Percentiles rank a stretch among this genome's conserved stretches.
Conservation (phyloP, 805 yeast genomes). For the Candida piceae region DNA sequence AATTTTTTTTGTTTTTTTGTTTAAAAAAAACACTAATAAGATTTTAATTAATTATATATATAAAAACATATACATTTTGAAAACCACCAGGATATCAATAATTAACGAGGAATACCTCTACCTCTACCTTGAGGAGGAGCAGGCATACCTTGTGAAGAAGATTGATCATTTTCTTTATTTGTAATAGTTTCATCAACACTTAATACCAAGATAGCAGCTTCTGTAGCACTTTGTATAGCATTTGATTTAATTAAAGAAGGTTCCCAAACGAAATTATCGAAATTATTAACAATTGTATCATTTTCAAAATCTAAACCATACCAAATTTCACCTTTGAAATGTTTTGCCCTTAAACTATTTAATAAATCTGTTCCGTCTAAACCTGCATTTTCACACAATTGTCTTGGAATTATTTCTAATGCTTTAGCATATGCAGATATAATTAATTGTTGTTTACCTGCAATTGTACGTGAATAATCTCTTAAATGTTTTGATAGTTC, state of each 20-base stretch:
- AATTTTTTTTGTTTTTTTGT: too few relatives aligned
- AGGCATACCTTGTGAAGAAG: conserved; percentile 21
- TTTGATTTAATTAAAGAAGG: conserved; percentile 91
- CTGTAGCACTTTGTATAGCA: conserved; percentile 94
- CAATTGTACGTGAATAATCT: conserved; percentile 79
- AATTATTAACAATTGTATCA: conserved; percentile 78
- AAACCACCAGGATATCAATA: too few relatives aligned
- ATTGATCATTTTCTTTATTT: conserved; percentile 58
- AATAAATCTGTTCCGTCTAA: conserved; percentile 94
- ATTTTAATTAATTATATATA: too few relatives aligned
- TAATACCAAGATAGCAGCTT: conserved; percentile 88
- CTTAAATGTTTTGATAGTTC: conserved; percentile 85
- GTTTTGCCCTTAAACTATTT: conserved; percentile 86
- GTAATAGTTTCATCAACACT: conserved; percentile 95
- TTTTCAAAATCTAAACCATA: conserved; percentile 87
- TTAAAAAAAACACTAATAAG: too few relatives aligned
- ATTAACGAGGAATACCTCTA: conserved; percentile 54
- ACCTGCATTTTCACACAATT: conserved; percentile 98
- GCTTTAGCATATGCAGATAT: conserved; percentile 93
- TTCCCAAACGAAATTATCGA: conserved; percentile 92
- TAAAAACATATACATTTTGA: too few relatives aligned
- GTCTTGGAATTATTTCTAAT: conserved; percentile 93
- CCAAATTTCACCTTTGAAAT: conserved; percentile 90
- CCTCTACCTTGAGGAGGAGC: conserved; percentile 44
- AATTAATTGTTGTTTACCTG: conserved; percentile 94